Evolutionary conservation across 176 grass and related monocot species (phyloP), one percentile per base, ranked within the genome.

Genomic region (Raddia distichophylla): DNA sequence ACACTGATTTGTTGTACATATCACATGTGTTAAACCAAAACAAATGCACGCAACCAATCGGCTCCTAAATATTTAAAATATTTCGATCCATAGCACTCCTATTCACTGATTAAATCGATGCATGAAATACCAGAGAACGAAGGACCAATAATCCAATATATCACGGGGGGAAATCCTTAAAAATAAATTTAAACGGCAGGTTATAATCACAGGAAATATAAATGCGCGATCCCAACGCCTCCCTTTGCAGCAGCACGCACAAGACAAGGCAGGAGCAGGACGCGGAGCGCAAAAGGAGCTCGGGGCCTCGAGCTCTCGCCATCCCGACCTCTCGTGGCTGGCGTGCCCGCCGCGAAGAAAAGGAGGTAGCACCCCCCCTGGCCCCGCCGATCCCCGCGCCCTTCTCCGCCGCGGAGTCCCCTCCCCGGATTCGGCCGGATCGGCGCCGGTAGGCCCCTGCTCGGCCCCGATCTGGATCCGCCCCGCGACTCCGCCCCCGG

Each of bases 321-420:
- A 51, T 42, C 47, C 79, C 33, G 58, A 73, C 58, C 69, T 63
- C 33, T 64, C 66, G 53, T 70, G 53, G 54, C 66, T 70, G 53
- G 54, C 66, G 53, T 60, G 53, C 22, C 53, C 69, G 69, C 80
- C 22, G 80, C 80, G 53, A 60, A 47, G 42, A 54, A 82, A 73
- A 73, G 80, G 68, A 73, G 80, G 68, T 83, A 62, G 46, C 57
- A 22, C 66, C n/a, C 40, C 32, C 6, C 33, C 16, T 6, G 45
- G 56, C 54, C 56, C 35, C 52, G 2, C 71, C 32, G n/a, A 55
- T 3, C 70, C 13, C 49, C 1, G 14, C 14, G 2, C 67, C 68
- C 46, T 71, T 20, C 67, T 69, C 65, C 67, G 17, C 6, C 59
- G 20, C 18, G 8, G 33, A 19, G 37, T 3, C 46, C 55, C 67